Base-by-base conservation (phyloP, 2,329 filamentous ascomycete species). In the Fusarium xyrophilum region DNA sequence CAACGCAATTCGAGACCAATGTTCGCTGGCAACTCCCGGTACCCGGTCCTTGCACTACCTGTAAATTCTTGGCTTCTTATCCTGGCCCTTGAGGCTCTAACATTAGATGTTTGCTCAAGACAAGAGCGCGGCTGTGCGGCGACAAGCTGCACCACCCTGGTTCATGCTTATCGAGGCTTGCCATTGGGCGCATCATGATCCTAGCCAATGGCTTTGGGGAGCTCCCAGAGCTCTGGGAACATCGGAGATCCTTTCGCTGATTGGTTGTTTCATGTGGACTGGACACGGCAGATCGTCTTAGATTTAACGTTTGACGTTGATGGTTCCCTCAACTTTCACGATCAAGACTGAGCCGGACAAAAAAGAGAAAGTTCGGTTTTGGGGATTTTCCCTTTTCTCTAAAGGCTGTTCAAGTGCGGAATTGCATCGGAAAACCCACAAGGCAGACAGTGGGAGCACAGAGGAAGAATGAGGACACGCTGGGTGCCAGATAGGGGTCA, bases 401-500 rank as follows among this genome's bases (percentile, higher is more conserved):
- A 32, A 46, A 56, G 60, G 50, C 48, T 43, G 51, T 15, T 56
- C 39, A 15, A 64, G 38, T 40, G 42, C 42, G 48, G 53, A 60
- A 62, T 52, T 38, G 47, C 25, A 27, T n/a, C 15, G 11, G 5
- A 15, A 25, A n/a, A 21, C 46, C 21, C 51, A 47, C 35, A 42
- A 56, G 50, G n/a, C 38, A 53, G 36, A 43, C 57, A 44, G 68
- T 48, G 43, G 39, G 56, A 57, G 30, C 28, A 55, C 40, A 42
- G 56, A 57, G 30, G 32, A 55, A 27, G 40, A 40, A 23, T 39
- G 48, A 58, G 39, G 11, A 35, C 30, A 52, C 36, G 39, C 55
- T 52, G 59, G 54, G 69, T 73, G 72, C 42, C 46, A 74, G 72
- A 74, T 69, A 72, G 60, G 72, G 72, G 56, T 53, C 17, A 23